Conservation (phyloP, 352 stramenopile genomes). For the Pythium aphanidermatum region DNA sequence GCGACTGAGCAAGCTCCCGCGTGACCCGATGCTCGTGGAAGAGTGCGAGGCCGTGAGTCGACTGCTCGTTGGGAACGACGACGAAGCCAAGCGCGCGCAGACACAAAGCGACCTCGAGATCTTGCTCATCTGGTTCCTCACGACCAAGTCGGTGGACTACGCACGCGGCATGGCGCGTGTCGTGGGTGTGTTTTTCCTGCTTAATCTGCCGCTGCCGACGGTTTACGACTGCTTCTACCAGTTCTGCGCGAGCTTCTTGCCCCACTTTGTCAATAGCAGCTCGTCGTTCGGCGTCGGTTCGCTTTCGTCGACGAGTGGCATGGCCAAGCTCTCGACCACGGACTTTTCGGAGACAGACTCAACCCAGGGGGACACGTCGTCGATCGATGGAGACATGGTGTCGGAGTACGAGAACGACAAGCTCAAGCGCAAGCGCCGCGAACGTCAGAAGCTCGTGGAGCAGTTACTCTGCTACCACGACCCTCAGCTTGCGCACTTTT, state of each 20-base stretch:
- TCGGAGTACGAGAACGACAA: conserved; percentile 28
- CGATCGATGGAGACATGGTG: conserved; percentile 21
- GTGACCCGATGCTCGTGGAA: conserved; percentile 49
- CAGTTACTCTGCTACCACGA: conserved; percentile 75
- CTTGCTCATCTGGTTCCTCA: conserved; percentile 74
- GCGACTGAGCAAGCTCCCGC: conserved; percentile 52
- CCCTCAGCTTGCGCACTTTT: conserved; percentile 50
- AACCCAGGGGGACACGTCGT: no score
- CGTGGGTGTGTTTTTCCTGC: conserved; percentile 64
- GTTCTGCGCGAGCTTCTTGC: conserved; percentile 67
- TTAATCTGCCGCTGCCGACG: conserved; percentile 62
- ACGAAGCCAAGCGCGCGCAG: conserved; percentile 20
- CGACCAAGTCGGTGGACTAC: conserved; percentile 75
- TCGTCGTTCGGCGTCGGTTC: conserved; percentile 3
- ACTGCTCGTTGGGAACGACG: conserved; percentile 24
- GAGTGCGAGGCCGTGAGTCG: conserved; percentile 46
- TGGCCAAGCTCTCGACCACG: conserved; percentile 14
- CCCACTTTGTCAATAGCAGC: conserved; percentile 52
- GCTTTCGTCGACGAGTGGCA: background rate
- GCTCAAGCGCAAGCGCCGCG: conserved; percentile 23
- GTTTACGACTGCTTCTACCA: conserved; percentile 87
- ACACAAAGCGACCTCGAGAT: conserved; percentile 66
- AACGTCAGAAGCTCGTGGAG: conserved; percentile 63
- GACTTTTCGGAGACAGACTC: conserved; percentile 28
- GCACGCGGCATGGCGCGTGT: conserved; percentile 67